These are phyloP conservation scores for Arthroderma uncinatum DNA, from an alignment of 2,329 filamentous ascomycete genomes.

Conservation along the genomic window DNA sequence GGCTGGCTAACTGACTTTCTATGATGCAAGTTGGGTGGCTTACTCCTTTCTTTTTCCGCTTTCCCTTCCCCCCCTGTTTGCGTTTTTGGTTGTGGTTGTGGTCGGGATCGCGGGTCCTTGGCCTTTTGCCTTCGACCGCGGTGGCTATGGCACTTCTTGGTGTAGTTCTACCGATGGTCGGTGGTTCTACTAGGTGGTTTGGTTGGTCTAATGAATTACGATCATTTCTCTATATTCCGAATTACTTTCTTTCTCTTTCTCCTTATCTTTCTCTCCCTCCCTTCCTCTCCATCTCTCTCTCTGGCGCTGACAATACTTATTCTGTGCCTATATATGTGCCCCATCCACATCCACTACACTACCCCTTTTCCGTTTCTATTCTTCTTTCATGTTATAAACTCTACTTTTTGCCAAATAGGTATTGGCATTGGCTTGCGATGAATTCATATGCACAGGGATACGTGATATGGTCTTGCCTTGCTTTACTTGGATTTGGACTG, in stretches of 20 bases:
- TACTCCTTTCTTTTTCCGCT: not conserved
- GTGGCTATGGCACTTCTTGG: not conserved
- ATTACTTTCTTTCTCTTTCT: constrained; percentile 5
- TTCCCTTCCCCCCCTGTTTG: not conserved
- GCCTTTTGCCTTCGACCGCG: not conserved
- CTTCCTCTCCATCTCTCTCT: constrained; percentile 11
- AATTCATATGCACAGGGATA: constrained; percentile 1
- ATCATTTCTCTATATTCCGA: constrained; percentile 5
- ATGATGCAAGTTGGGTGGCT: not conserved
- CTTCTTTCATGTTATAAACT: constrained; percentile 11
- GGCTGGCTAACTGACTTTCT: not conserved
- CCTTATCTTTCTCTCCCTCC: constrained; percentile 7
- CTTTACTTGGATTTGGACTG: not conserved
- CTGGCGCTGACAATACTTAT: not conserved
- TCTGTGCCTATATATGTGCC: not conserved
- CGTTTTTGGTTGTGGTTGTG: not conserved
- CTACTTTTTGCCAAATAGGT: not conserved
- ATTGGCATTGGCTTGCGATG: constrained; percentile 9
- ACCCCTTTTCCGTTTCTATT: constrained; percentile 20
- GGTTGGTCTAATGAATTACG: constrained; percentile 7
- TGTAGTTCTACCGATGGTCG: not conserved
- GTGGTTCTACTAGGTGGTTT: not conserved
- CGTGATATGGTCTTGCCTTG: not conserved
- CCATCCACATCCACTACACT: not conserved
- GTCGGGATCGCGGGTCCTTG: not conserved